A percentile compares a stretch with the other conserved stretches of the same genome.
Evolutionary conservation across 2,329 filamentous ascomycete genomes (phyloP).

Genomic region (Chrysoporthe puriensis): DNA sequence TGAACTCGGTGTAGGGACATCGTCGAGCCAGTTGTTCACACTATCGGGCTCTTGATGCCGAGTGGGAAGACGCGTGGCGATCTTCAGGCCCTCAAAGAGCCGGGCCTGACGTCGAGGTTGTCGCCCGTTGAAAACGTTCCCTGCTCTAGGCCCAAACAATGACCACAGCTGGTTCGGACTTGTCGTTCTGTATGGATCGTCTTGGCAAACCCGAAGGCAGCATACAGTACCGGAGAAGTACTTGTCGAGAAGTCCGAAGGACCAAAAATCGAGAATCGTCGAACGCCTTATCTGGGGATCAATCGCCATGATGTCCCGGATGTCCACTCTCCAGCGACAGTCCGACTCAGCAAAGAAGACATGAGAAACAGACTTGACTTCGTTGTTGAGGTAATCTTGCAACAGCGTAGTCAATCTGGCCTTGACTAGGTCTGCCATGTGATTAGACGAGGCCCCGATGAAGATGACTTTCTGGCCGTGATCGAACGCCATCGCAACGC

Average conservation of each 20-base stretch:
- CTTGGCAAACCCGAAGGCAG: slow-evolving; percentile 36
- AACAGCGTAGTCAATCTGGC: slow-evolving; percentile 7
- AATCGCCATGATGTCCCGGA: slow-evolving; percentile 36
- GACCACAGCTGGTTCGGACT: slow-evolving; percentile 18
- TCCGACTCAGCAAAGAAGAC: slow-evolving; percentile 15
- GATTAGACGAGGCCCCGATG: slow-evolving; percentile 8
- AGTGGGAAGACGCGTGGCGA: background rate
- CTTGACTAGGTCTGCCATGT: slow-evolving; percentile 12
- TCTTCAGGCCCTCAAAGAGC: slow-evolving; percentile 24
- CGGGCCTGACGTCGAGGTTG: slow-evolving; percentile 23
- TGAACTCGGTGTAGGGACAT: background rate
- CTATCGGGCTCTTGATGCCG: background rate
- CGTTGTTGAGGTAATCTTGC: background rate
- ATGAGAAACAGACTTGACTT: background rate
- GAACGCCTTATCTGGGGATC: slow-evolving; percentile 35
- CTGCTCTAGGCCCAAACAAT: slow-evolving; percentile 32
- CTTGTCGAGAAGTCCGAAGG: slow-evolving; percentile 17
- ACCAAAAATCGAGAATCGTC: slow-evolving; percentile 36
- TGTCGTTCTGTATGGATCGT: slow-evolving; percentile 20
- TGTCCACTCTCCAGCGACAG: slow-evolving; percentile 31
- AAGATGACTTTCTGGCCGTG: slow-evolving; percentile 16
- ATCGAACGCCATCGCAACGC: slow-evolving; percentile 5
- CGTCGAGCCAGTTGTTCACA: slow-evolving; percentile 6
- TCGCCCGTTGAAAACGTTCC: slow-evolving; percentile 26
- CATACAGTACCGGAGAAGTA: slow-evolving; percentile 31